Conservation (phyloP, 768 basidiomycete species). For the Russula sp. region DNA sequence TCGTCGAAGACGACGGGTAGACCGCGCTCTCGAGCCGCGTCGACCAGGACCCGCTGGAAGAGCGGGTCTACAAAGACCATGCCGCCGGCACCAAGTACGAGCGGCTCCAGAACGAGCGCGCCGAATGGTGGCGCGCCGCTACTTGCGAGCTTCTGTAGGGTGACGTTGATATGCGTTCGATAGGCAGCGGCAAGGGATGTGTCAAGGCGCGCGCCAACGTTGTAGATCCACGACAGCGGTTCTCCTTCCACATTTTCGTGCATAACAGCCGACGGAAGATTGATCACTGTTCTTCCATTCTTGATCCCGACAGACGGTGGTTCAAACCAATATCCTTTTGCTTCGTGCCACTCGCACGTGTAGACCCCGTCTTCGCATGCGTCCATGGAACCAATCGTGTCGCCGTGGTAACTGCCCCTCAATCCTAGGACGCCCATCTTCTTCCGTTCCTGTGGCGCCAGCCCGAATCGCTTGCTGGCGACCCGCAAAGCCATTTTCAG, state of each 20-base stretch:
- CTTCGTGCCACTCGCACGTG: slow-evolving; percentile 93
- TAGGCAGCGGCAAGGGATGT: slow-evolving; percentile 63
- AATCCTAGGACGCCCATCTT: slow-evolving; percentile 76
- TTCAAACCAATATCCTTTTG: slow-evolving; percentile 91
- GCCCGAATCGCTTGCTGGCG: slow-evolving; percentile 39
- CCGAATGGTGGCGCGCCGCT: slow-evolving; percentile 44
- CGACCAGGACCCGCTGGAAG: slow-evolving; percentile 84
- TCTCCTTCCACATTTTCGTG: slow-evolving; percentile 32
- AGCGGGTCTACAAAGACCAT: slow-evolving; percentile 98
- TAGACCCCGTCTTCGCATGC: slow-evolving; percentile 89
- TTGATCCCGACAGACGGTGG: slow-evolving; percentile 73
- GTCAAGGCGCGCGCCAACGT: slow-evolving; percentile 54
- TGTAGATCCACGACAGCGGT: slow-evolving; percentile 59
- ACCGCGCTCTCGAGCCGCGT: slow-evolving; percentile 69
- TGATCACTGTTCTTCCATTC: slow-evolving; percentile 49
- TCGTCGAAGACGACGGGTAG: slow-evolving; percentile 94
- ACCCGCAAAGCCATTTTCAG: slow-evolving; percentile 93
- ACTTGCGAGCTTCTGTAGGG: slow-evolving; percentile 43
- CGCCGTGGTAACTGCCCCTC: slow-evolving; percentile 93
- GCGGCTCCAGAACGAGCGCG: slow-evolving; percentile 84
- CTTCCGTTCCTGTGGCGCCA: slow-evolving; percentile 37
- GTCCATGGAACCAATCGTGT: slow-evolving; percentile 97
- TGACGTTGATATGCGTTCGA: slow-evolving; percentile 47
- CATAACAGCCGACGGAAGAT: slow-evolving; percentile 45
- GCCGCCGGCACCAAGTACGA: slow-evolving; percentile 92